Percentiles rank a stretch among this genome's conserved stretches.
Conservation (phyloP, 495 filamentous ascomycete genomes). For the Xylaria grammica region DNA sequence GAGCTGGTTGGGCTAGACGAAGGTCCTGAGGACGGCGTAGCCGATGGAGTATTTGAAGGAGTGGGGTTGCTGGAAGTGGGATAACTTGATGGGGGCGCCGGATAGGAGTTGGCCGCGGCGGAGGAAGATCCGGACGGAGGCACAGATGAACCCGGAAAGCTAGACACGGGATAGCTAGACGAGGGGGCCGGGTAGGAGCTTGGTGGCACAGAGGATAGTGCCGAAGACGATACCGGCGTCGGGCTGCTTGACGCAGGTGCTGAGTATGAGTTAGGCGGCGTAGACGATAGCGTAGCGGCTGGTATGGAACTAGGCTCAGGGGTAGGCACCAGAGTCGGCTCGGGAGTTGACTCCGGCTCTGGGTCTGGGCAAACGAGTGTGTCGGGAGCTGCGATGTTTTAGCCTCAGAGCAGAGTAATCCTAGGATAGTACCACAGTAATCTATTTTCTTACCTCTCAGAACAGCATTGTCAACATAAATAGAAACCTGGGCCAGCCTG, state of each 20-base stretch:
- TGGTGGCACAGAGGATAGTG: not conserved
- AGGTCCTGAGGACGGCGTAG: not conserved
- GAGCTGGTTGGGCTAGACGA: not conserved
- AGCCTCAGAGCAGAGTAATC: not conserved
- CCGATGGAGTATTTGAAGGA: not conserved
- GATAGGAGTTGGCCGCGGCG: not conserved
- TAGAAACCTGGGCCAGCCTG: not conserved
- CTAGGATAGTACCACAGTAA: not conserved
- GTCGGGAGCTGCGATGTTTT: not conserved
- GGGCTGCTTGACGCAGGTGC: conserved; percentile 2
- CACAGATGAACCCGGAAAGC: not conserved
- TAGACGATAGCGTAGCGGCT: not conserved
- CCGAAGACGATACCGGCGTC: not conserved
- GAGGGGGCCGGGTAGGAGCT: not conserved
- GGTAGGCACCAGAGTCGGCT: not conserved
- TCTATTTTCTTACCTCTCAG: not conserved
- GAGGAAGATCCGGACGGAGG: not conserved
- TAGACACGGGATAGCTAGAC: not conserved
- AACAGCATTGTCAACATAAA: conserved; percentile 2
- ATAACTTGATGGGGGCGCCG: not conserved
- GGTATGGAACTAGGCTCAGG: not conserved
- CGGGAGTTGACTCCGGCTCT: not conserved
- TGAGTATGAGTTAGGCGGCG: not conserved
- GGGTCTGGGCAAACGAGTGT: not conserved
- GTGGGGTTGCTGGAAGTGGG: not conserved